Evolutionary conservation across 2,329 filamentous ascomycete species (phyloP).

Genomic region (Hawksworthiomyces lignivorus): DNA sequence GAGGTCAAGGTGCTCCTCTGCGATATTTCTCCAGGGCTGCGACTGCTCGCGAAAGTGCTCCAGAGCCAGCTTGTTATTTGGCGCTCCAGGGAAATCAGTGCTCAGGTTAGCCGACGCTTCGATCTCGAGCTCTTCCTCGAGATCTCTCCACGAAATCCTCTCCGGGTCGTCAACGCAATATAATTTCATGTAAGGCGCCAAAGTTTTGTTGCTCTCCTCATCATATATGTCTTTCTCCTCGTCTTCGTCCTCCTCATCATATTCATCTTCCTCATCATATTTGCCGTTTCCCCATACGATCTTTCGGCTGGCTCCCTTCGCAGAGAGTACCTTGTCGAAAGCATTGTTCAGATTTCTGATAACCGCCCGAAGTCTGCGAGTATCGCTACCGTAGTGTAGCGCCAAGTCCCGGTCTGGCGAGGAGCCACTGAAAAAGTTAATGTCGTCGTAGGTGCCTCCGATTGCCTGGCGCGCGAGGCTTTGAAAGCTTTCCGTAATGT

Average conservation of each 20-base stretch:
- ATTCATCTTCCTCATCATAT: not conserved
- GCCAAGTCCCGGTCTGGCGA: not conserved
- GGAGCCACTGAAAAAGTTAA: not conserved
- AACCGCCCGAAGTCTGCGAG: not conserved
- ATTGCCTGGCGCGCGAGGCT: not conserved
- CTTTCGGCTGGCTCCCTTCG: not conserved
- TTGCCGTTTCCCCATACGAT: not conserved
- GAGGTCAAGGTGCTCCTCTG: not conserved
- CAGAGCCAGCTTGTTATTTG: not conserved
- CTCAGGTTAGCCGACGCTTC: not conserved
- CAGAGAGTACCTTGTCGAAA: not conserved
- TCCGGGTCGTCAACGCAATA: no score
- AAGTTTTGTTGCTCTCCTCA: no score
- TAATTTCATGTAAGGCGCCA: no score
- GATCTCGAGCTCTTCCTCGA: no score
- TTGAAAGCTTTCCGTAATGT: constrained; percentile 28
- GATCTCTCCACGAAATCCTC: no score
- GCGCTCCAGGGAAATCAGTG: not conserved
- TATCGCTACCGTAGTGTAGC: not conserved
- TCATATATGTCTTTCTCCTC: no score
- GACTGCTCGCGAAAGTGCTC: constrained; percentile 1
- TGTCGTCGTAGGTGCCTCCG: not conserved
- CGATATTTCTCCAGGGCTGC: not conserved
- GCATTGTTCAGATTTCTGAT: constrained; percentile 3
- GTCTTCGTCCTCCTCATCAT: no score